A percentile compares a stretch with the other conserved stretches of the same genome.
Conservation (phyloP, 768 basidiomycete species). For the Podaxis sp. region DNA sequence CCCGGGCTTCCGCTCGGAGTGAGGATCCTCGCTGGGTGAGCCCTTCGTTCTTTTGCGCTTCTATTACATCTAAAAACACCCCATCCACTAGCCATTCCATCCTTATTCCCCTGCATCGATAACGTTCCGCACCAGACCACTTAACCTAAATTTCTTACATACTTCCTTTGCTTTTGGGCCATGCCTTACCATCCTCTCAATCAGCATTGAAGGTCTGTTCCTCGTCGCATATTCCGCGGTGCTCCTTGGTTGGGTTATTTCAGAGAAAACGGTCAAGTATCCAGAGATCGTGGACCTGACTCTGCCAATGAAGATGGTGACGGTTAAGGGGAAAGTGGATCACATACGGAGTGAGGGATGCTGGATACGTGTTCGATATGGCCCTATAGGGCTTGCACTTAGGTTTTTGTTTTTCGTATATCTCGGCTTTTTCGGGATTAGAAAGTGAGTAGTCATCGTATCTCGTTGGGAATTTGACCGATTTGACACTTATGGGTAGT, state of each 20-base stretch:
- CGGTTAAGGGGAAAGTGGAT: neutral
- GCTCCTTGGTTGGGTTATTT: constrained; percentile 64
- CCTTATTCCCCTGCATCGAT: constrained; percentile 49
- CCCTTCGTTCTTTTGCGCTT: neutral
- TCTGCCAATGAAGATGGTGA: neutral
- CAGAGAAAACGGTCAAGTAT: constrained; percentile 16
- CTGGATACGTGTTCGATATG: constrained; percentile 46
- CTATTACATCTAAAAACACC: neutral
- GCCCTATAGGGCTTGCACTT: constrained; percentile 71
- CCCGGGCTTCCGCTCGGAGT: neutral
- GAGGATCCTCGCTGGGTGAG: neutral
- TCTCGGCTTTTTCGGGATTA: constrained; percentile 82
- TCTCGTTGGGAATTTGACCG: neutral
- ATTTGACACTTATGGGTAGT: constrained; percentile 32
- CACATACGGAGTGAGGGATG: neutral
- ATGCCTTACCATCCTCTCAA: constrained; percentile 77
- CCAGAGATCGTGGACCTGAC: neutral
- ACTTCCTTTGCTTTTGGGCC: constrained; percentile 61
- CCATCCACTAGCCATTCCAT: constrained; percentile 41
- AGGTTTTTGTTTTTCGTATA: constrained; percentile 81
- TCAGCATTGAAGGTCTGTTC: constrained; percentile 81
- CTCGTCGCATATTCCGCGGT: constrained; percentile 69
- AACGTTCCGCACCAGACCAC: constrained; percentile 35
- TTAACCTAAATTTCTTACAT: constrained; percentile 31
- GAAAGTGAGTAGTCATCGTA: constrained; percentile 57